Conservation (phyloP, 2,329 filamentous ascomycete species). For the Zymoseptoria crescenta region DNA sequence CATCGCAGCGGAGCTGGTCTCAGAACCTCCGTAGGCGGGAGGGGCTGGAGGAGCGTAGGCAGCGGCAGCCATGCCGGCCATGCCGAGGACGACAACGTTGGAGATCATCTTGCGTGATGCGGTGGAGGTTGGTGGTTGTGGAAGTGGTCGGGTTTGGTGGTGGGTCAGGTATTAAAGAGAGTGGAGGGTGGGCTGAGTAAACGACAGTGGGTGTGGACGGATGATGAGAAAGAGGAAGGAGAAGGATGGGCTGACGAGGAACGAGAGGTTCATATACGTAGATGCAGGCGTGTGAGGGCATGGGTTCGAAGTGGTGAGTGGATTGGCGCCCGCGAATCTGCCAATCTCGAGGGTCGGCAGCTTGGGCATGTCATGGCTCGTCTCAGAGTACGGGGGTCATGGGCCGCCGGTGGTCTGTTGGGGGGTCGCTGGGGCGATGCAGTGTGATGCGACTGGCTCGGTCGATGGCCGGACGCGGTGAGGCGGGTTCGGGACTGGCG, state of each 20-base stretch:
- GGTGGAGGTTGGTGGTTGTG: neutral
- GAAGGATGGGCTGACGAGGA: neutral
- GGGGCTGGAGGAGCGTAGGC: conserved; percentile 25
- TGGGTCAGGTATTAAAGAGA: neutral
- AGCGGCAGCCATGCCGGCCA: conserved; percentile 34
- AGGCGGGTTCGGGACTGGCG: neutral
- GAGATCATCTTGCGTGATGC: conserved; percentile 35
- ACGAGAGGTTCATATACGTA: neutral
- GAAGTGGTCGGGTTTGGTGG: neutral
- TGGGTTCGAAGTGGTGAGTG: neutral
- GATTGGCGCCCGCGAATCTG: neutral
- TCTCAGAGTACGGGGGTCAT: neutral
- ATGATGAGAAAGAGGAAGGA: neutral
- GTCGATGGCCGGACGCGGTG: neutral
- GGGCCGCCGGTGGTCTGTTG: too few relatives aligned
- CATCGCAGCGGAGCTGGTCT: neutral
- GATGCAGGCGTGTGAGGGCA: neutral
- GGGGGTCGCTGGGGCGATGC: too few relatives aligned
- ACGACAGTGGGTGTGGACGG: neutral
- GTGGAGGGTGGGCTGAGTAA: neutral
- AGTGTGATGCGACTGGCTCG: neutral
- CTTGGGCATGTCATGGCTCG: neutral
- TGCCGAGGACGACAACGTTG: conserved; percentile 22
- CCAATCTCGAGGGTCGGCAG: neutral
- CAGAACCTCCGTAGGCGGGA: conserved; percentile 14